Percentiles rank a stretch among this genome's conserved stretches.
phyloP scores from a whole-genome alignment of 2,329 filamentous ascomycete species.

The Xylaria sp. region DNA sequence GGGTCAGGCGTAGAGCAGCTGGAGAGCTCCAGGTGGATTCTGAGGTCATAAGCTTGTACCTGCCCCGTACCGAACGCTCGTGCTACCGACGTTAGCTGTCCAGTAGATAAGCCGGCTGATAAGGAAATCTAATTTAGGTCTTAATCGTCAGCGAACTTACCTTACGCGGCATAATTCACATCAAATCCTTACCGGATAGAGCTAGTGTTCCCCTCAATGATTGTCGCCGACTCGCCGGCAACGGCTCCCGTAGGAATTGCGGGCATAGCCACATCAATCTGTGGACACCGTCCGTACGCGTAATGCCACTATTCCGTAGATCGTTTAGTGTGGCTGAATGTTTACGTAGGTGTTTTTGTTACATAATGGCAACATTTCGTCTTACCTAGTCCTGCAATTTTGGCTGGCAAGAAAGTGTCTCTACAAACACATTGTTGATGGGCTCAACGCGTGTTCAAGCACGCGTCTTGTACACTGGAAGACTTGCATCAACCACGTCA shows the following conservation, averaged over 20 bases:
- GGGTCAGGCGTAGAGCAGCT: not conserved
- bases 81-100: not conserved
- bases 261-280: too few relatives aligned
- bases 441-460: conserved; percentile 10
- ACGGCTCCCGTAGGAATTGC: too few relatives aligned
- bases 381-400: not conserved
- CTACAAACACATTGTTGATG: not conserved
- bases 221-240: too few relatives aligned
- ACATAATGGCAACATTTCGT: not conserved
- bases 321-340: not conserved
- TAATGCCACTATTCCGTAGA: not conserved
- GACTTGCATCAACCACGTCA: not conserved
- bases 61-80: conserved; percentile 1
- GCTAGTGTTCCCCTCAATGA: not conserved
- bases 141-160: not conserved
- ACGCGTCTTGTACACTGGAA: conserved; percentile 10
- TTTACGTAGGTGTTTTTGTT: not conserved
- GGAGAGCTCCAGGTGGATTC: not conserved
- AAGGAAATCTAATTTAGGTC: not conserved
- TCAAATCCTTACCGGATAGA: not conserved
- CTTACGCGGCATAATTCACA: not conserved
- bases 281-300: too few relatives aligned
- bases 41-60: conserved; percentile 8
- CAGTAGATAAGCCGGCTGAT: not conserved
- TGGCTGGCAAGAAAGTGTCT: not conserved